Percentiles rank a stretch among this genome's conserved stretches.
These are phyloP conservation scores for Yamadazyma triangularis DNA, from an alignment of 1,139 yeast genomes.

Conservation along the genomic window DNA sequence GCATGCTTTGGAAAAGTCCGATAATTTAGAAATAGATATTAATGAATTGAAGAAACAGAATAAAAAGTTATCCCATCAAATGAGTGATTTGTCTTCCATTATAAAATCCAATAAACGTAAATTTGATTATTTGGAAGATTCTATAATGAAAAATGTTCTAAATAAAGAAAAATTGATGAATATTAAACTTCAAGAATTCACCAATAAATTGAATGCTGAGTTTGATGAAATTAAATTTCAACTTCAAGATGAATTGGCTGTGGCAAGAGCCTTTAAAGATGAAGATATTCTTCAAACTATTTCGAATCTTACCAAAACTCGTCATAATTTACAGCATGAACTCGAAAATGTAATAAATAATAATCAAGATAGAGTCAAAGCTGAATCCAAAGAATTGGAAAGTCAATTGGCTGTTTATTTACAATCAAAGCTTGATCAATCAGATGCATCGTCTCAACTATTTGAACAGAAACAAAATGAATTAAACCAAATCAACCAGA, in stretches of 20 bases:
- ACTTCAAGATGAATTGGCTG: slow-evolving; percentile 25
- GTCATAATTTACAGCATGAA: slow-evolving; percentile 5
- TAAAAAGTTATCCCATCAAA: slow-evolving; percentile 17
- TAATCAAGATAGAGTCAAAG: slow-evolving; percentile 16
- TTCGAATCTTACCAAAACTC: neutral
- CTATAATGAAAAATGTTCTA: slow-evolving; percentile 23
- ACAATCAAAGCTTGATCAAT: slow-evolving; percentile 3
- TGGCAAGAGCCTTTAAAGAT: slow-evolving; percentile 24
- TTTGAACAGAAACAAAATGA: slow-evolving; percentile 4
- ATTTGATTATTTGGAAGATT: slow-evolving; percentile 23
- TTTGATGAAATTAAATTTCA: slow-evolving; percentile 29
- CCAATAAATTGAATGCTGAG: slow-evolving; percentile 21
- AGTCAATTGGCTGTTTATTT: slow-evolving; percentile 4
- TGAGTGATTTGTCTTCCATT: slow-evolving; percentile 15
- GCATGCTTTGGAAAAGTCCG: slow-evolving; percentile 13
- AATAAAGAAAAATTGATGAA: slow-evolving; percentile 24
- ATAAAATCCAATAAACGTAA: slow-evolving; percentile 16
- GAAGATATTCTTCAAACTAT: slow-evolving; percentile 9
- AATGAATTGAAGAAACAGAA: slow-evolving; percentile 18
- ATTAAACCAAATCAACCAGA: slow-evolving; percentile 5
- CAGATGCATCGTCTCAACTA: slow-evolving; percentile 1
- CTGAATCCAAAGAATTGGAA: slow-evolving; percentile 13
- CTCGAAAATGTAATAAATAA: slow-evolving; percentile 10
- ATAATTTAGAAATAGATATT: slow-evolving; percentile 19
- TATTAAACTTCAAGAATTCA: slow-evolving; percentile 18